A percentile compares a stretch with the other conserved stretches of the same genome.
Conservation (phyloP, 495 filamentous ascomycete species). For the Penicillium samsonianum region DNA sequence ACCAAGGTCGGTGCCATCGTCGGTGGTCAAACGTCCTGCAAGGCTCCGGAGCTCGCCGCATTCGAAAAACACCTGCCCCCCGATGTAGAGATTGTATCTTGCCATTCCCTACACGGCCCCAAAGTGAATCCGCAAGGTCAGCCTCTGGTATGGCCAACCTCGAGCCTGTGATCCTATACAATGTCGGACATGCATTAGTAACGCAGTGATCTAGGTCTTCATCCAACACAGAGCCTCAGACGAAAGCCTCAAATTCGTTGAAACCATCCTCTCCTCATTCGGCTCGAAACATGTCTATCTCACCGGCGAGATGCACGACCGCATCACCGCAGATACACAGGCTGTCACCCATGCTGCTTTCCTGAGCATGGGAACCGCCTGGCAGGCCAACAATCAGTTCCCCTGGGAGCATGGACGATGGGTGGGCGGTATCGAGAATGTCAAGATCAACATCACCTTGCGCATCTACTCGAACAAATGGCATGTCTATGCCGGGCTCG, state of each 20-base stretch:
- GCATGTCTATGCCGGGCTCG: conserved; percentile 97
- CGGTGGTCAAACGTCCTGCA: conserved; percentile 97
- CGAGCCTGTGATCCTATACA: conserved; percentile 1
- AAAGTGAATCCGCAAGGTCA: conserved; percentile 84
- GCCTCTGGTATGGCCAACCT: conserved; percentile 63
- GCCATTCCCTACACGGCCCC: conserved; percentile 94
- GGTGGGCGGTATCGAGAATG: conserved; percentile 95
- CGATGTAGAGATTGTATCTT: conserved; percentile 93
- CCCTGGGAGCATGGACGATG: conserved; percentile 95
- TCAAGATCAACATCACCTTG: conserved; percentile 97
- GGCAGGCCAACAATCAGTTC: conserved; percentile 89
- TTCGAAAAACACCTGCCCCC: conserved; percentile 85
- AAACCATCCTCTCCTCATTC: conserved; percentile 77
- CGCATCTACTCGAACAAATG: conserved; percentile 98
- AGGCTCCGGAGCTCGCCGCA: conserved; percentile 91
- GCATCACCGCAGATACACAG: conserved; percentile 97
- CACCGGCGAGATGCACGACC: conserved; percentile 83
- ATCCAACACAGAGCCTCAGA: conserved; percentile 90
- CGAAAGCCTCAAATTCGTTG: conserved; percentile 72
- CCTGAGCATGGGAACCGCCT: conserved; percentile 94
- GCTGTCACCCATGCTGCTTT: conserved; percentile 98
- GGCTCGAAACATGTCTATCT: conserved; percentile 81
- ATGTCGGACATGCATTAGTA: conserved; percentile 11
- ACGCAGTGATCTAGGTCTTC: conserved; percentile 58
- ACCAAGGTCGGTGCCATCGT: conserved; percentile 93